A percentile compares a stretch with the other conserved stretches of the same genome.
These are phyloP conservation scores for Boletellus dicymbophilus DNA, from an alignment of 1,284 basidiomycete genomes.

Conservation along the genomic window DNA sequence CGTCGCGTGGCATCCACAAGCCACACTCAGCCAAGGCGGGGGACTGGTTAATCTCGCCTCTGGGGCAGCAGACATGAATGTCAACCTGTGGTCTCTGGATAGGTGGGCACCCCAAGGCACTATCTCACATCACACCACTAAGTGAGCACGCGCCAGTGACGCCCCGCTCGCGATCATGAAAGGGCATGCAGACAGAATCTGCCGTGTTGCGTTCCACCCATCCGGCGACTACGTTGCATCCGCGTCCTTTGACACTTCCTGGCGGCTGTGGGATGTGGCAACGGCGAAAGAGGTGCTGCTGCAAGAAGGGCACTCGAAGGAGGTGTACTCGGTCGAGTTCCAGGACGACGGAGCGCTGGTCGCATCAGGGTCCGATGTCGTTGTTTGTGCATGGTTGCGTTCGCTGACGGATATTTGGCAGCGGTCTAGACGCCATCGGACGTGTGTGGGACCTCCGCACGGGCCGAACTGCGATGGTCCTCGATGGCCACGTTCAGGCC, in stretches of 20 bases:
- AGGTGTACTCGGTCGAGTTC: conserved; percentile 95
- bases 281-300: conserved; percentile 81
- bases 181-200: conserved; percentile 91
- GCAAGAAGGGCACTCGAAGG: conserved; percentile 98
- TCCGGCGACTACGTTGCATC: conserved; percentile 92
- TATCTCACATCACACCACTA: conserved; percentile 42
- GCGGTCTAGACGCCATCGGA: conserved; percentile 95
- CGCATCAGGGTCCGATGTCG: conserved; percentile 75
- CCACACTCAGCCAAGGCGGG: conserved; percentile 77
- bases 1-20: conserved; percentile 96
- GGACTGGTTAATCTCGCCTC: conserved; percentile 85
- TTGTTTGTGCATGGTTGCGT: too few relatives aligned
- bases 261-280: conserved; percentile 94
- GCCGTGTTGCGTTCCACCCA: conserved; percentile 95
- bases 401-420: too few relatives aligned
- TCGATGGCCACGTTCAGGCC: conserved; percentile 96
- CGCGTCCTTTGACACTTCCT: conserved; percentile 98
- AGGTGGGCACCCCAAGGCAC: conserved; percentile 48
- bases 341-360: conserved; percentile 93
- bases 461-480: conserved; percentile 95
- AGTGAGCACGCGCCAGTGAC: conserved; percentile 43
- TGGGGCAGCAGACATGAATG: conserved; percentile 84
- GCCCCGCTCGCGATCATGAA: conserved; percentile 77
- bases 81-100: conserved; percentile 89
- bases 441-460: conserved; percentile 97